phyloP scores from a whole-genome alignment of 805 yeast genomes.

The Hanseniaspora thailandica region DNA sequence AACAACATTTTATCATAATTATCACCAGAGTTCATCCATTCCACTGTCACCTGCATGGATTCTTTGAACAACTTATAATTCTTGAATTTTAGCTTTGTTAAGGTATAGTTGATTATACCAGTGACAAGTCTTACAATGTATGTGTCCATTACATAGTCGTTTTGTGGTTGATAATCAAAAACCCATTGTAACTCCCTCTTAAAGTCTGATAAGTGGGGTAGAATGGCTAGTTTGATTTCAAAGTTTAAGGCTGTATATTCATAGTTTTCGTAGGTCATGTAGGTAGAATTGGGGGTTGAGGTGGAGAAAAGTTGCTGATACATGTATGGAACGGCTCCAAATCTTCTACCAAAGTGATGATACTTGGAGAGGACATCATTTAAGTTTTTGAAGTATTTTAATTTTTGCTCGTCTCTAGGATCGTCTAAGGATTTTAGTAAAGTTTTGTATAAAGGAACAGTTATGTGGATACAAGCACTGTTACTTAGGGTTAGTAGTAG shows the following conservation, averaged over 20 bases:
- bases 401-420: background rate
- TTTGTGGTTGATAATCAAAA: background rate
- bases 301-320: constrained; percentile 4
- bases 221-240: constrained; percentile 10
- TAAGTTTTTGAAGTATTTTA: background rate
- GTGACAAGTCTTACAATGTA: constrained; percentile 12
- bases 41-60: background rate
- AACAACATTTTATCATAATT: constrained; percentile 1
- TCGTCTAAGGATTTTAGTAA: background rate
- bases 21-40: background rate
- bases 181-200: background rate
- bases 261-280: background rate
- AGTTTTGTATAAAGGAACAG: constrained; percentile 5
- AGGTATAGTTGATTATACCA: constrained; percentile 2
- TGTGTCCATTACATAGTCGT: constrained; percentile 9
- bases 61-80: background rate
- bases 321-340: constrained; percentile 13
- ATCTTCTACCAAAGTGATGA: constrained; percentile 13
- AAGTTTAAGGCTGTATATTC: constrained; percentile 1
- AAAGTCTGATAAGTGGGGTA: constrained; percentile 1
- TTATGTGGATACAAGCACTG: constrained; percentile 13
- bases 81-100: background rate
- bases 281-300: background rate
- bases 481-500: constrained; percentile 4
- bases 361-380: background rate